Evolutionary conservation across 257 asterid genomes (phyloP).

Genomic region (Fraxinus quadrangulata): DNA sequence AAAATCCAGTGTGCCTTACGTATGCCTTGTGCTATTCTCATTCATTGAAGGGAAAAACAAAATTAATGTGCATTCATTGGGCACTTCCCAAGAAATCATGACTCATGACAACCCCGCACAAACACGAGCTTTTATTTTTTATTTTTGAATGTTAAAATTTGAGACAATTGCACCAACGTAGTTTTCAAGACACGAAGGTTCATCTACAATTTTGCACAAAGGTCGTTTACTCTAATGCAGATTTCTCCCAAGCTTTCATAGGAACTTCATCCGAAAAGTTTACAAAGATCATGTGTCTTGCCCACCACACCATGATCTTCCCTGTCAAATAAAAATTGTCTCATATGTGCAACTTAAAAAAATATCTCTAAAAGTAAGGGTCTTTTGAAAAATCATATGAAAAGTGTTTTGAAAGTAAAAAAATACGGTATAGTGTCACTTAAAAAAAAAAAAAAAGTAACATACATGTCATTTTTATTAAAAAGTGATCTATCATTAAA

Average conservation of each 20-base stretch:
- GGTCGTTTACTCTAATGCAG: neutral
- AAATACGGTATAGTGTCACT: too few relatives aligned
- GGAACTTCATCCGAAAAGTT: neutral
- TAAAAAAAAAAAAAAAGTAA: too few relatives aligned
- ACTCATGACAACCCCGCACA: neutral
- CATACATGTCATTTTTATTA: too few relatives aligned
- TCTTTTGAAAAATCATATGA: too few relatives aligned
- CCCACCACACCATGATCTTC: neutral
- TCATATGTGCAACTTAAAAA: neutral
- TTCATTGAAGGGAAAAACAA: neutral
- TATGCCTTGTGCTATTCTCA: neutral
- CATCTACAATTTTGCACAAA: neutral
- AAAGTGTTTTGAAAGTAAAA: too few relatives aligned
- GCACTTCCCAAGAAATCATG: neutral
- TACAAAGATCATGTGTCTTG: neutral
- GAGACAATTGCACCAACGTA: neutral
- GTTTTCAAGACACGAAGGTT: neutral
- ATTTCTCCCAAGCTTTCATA: neutral
- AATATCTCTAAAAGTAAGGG: too few relatives aligned
- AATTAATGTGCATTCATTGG: neutral
- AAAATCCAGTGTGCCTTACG: neutral
- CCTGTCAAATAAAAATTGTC: neutral
- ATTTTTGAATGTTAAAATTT: too few relatives aligned
- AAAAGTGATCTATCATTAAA: too few relatives aligned
- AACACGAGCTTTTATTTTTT: neutral